Evolutionary conservation across 176 grass and related monocot species (phyloP).

Genomic region (Elymus sibiricus): DNA sequence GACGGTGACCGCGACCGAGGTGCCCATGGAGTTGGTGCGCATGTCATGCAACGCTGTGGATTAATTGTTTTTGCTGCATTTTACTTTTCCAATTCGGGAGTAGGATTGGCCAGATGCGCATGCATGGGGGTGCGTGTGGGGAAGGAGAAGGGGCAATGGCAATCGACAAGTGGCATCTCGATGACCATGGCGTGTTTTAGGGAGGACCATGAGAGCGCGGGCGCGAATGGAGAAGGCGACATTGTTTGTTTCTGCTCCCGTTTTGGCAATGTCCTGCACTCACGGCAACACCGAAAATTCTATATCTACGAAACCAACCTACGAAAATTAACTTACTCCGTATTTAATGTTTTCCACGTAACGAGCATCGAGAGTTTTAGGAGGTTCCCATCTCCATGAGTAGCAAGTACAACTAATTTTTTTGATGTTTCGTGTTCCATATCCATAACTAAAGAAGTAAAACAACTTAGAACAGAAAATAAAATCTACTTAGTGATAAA

Average conservation of each 20-base stretch:
- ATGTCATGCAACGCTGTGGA: conserved; percentile 12
- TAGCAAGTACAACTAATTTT: too few species aligned
- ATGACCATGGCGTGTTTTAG: conserved; percentile 50
- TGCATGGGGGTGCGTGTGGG: neutral
- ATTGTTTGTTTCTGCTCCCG: neutral
- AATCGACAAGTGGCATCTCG: conserved; percentile 18
- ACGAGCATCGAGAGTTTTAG: too few species aligned
- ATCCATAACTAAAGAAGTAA: too few species aligned
- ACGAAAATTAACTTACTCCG: too few species aligned
- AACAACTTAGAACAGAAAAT: too few species aligned
- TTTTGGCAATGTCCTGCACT: neutral
- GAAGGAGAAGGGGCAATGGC: neutral
- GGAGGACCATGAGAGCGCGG: conserved; percentile 28
- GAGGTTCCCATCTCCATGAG: too few species aligned
- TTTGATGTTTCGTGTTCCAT: too few species aligned
- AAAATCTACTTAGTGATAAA: too few species aligned
- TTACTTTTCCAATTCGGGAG: neutral
- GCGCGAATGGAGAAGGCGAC: neutral
- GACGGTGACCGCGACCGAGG: conserved; percentile 14
- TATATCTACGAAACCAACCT: too few species aligned
- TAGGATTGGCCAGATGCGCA: neutral
- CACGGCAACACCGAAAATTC: too few species aligned
- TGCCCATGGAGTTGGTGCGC: conserved; percentile 26
- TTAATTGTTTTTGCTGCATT: conserved; percentile 4
- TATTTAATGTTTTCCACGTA: too few species aligned